phyloP scores from a whole-genome alignment of 176 grass and related monocot genomes.

The Avena sativa region DNA sequence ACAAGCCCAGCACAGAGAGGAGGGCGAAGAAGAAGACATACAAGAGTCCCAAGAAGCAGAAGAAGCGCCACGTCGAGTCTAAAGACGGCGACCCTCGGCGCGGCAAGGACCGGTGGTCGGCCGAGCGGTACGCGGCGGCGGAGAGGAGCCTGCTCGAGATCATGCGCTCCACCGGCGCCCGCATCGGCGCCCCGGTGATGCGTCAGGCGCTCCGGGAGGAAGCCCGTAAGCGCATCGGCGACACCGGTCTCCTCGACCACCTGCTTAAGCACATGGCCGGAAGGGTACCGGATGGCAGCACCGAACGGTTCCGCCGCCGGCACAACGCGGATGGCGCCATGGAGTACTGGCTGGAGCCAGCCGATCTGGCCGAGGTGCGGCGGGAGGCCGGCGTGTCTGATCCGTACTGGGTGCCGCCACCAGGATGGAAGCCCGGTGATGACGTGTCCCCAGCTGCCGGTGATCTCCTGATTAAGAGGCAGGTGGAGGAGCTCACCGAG shows the following conservation, averaged over 20 bases:
- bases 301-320: constrained; percentile 68
- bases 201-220: constrained; percentile 70
- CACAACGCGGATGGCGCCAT: constrained; percentile 89
- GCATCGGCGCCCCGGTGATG: constrained; percentile 61
- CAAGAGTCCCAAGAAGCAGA: constrained; percentile 45
- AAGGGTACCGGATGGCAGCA: constrained; percentile 60
- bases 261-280: constrained; percentile 89
- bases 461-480: constrained; percentile 60
- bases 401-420: constrained; percentile 77
- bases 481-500: constrained; percentile 65
- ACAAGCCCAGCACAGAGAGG: constrained; percentile 24
- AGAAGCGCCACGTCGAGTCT: constrained; percentile 51
- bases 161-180: constrained; percentile 58
- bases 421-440: constrained; percentile 80
- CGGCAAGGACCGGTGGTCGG: constrained; percentile 78
- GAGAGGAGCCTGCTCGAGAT: constrained; percentile 74
- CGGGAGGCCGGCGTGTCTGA: constrained; percentile 68
- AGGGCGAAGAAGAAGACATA: constrained; percentile 42
- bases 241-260: constrained; percentile 93
- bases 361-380: constrained; percentile 64
- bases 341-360: constrained; percentile 97
- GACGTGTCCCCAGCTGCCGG: constrained; percentile 48
- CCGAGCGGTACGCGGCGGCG: constrained; percentile 70
- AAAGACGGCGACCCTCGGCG: constrained; percentile 52
- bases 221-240: constrained; percentile 85